A percentile compares a stretch with the other conserved stretches of the same genome.
These are phyloP conservation scores for Nothophaeocryptopus gaeumannii DNA, from an alignment of 2,329 filamentous ascomycete genomes.

Conservation along the genomic window DNA sequence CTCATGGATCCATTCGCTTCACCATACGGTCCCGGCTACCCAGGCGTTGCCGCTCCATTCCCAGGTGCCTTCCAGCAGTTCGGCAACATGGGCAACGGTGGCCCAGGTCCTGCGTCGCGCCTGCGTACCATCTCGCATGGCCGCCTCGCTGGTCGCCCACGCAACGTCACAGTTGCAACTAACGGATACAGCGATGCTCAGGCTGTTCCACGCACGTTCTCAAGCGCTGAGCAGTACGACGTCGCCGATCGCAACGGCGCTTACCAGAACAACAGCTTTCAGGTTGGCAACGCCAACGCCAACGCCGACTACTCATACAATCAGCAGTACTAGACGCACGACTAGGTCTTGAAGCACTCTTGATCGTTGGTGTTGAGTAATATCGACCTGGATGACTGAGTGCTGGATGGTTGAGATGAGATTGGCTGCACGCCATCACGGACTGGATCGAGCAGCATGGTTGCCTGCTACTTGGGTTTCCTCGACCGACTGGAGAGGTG, in stretches of 20 bases:
- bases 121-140: constrained; percentile 22
- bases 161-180: constrained; percentile 16
- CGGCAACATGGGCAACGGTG: too few relatives aligned
- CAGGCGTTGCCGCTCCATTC: neutral
- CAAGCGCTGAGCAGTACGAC: neutral
- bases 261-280: neutral
- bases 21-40: neutral
- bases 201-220: constrained; percentile 2
- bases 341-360: neutral
- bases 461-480: too few relatives aligned
- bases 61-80: too few relatives aligned
- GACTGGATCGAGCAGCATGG: too few relatives aligned
- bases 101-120: constrained; percentile 14
- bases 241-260: neutral
- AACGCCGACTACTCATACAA: too few relatives aligned
- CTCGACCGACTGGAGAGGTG: too few relatives aligned
- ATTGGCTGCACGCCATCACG: too few relatives aligned
- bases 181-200: constrained; percentile 1
- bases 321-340: too few relatives aligned
- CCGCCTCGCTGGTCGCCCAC: constrained; percentile 21
- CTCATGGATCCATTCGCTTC: neutral
- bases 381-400: constrained; percentile 5
- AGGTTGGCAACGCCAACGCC: neutral
- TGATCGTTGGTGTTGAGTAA: constrained; percentile 3
- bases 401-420: neutral